These are phyloP conservation scores for Phytopythium litorale DNA, from an alignment of 352 stramenopile genomes.

Conservation along the genomic window DNA sequence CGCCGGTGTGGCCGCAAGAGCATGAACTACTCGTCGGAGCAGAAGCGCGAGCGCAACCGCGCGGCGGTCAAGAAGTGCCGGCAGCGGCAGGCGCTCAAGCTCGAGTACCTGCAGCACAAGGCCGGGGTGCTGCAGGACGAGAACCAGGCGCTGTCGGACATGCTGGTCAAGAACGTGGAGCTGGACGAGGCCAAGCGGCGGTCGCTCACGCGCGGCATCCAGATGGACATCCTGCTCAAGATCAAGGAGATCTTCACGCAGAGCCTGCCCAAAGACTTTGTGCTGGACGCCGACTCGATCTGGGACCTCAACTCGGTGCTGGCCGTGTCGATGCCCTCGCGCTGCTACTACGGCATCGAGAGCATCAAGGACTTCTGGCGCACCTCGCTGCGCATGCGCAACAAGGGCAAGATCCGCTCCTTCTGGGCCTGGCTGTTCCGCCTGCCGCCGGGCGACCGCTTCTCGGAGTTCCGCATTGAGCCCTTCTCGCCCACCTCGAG, in stretches of 20 bases:
- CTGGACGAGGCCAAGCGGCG: conserved; percentile 48
- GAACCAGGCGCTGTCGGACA: conserved; percentile 68
- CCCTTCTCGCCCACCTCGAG: conserved; percentile 70
- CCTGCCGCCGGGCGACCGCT: conserved; percentile 66
- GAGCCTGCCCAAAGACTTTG: conserved; percentile 81
- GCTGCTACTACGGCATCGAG: conserved; percentile 84
- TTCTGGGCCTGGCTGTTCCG: conserved; percentile 86
- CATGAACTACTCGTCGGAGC: conserved; percentile 84
- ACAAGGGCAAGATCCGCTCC: conserved; percentile 85
- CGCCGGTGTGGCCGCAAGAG: conserved; percentile 76
- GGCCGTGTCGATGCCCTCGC: conserved; percentile 80
- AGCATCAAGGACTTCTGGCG: conserved; percentile 88
- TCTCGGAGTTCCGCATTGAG: conserved; percentile 71
- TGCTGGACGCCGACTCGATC: conserved; percentile 79
- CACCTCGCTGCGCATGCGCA: conserved; percentile 79
- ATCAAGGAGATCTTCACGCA: conserved; percentile 89
- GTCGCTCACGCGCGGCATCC: conserved; percentile 73
- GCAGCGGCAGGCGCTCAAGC: conserved; percentile 75
- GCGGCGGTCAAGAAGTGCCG: conserved; percentile 85
- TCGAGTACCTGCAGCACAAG: conserved; percentile 76
- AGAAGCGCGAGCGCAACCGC: conserved; percentile 81
- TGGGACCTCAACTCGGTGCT: conserved; percentile 85
- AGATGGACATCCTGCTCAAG: conserved; percentile 86
- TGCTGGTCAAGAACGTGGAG: conserved; percentile 70
- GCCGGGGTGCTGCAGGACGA: conserved; percentile 59